Percentiles rank a stretch among this genome's conserved stretches.
Conservation (phyloP, 2,329 filamentous ascomycete genomes). For the Gnomoniopsis sp. region DNA sequence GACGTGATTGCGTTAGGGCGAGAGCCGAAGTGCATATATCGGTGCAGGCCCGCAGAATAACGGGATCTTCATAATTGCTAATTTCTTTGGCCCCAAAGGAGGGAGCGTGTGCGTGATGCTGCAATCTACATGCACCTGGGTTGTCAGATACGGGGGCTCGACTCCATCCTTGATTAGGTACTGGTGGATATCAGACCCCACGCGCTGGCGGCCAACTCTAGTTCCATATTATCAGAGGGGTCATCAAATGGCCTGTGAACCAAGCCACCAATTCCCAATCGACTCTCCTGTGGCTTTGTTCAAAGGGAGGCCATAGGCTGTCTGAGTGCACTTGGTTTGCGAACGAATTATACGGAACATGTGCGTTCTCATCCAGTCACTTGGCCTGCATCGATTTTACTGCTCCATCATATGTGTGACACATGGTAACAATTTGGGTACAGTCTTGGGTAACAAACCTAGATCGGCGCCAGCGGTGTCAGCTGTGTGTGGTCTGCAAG, state of each 20-base stretch:
- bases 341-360: too few species aligned
- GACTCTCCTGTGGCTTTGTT: conserved; percentile 7
- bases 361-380: too few species aligned
- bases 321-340: conserved; percentile 2
- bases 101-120: neutral
- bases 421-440: neutral
- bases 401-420: too few species aligned
- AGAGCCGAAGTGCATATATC: conserved; percentile 8
- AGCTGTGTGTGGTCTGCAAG: neutral
- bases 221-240: neutral
- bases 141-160: neutral
- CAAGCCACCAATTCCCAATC: conserved; percentile 4
- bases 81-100: conserved; percentile 6
- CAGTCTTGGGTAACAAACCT: neutral
- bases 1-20: conserved; percentile 12
- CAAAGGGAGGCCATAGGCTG: too few species aligned
- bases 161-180: neutral
- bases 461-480: neutral
- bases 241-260: neutral
- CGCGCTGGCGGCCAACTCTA: conserved; percentile 3
- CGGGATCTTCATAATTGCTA: conserved; percentile 3
- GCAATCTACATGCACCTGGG: neutral
- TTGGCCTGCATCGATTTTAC: too few species aligned
- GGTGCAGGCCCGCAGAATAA: neutral
- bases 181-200: conserved; percentile 1